These are phyloP conservation scores for Hemileccinum impolitum DNA, from an alignment of 768 basidiomycete species.

Conservation along the genomic window DNA sequence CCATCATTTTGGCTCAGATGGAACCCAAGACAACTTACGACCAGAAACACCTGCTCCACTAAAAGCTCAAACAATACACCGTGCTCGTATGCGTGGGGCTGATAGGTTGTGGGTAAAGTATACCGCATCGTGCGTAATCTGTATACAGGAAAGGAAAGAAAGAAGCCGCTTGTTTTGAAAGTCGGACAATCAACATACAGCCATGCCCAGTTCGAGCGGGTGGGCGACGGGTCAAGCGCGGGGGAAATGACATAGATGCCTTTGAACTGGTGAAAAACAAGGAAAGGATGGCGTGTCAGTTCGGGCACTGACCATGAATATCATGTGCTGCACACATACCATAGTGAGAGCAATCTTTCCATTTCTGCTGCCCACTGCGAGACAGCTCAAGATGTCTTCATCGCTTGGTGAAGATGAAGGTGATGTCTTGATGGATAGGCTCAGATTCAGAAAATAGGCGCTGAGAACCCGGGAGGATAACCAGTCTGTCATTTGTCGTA, in stretches of 20 bases:
- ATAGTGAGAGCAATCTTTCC: conserved; percentile 45
- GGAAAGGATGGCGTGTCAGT: background rate
- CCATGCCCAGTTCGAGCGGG: conserved; percentile 31
- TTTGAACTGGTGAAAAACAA: background rate
- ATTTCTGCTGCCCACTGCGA: conserved; percentile 42
- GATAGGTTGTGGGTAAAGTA: conserved; percentile 38
- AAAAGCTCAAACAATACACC: background rate
- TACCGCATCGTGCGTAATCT: conserved; percentile 52
- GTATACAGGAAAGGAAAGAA: conserved; percentile 44
- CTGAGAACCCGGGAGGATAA: conserved; percentile 27
- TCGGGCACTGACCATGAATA: background rate
- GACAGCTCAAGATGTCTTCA: conserved; percentile 38
- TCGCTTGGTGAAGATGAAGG: conserved; percentile 10
- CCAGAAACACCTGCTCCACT: background rate
- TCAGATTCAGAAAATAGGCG: conserved; percentile 27
- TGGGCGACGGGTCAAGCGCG: conserved; percentile 25
- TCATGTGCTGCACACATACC: conserved; percentile 24
- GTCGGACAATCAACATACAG: conserved; percentile 15
- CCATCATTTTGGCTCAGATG: too few species aligned
- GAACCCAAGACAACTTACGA: too few species aligned
- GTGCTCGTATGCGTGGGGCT: background rate
- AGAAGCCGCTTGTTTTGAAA: conserved; percentile 11
- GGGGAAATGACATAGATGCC: conserved; percentile 28
- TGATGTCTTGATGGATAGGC: conserved; percentile 32
- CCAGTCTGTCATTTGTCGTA: conserved; percentile 24